Base-by-base conservation (phyloP, 108 stramenopile genomes). In the Cyclotella sp. region DNA sequence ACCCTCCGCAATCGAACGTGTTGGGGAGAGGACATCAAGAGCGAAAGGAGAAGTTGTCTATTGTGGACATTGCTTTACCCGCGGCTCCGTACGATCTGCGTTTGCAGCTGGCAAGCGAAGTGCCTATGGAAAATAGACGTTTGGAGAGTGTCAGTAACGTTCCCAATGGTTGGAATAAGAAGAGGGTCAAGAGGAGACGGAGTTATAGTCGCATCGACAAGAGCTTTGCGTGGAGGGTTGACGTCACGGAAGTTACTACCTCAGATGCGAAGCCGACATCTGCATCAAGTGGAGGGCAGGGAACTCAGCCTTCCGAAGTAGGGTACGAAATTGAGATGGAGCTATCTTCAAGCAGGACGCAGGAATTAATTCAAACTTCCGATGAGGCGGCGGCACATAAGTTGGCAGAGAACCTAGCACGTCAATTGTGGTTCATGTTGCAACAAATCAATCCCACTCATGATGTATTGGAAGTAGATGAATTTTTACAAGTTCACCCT, bases 281-380 rank as follows among this genome's bases (percentile, higher is more conserved):
- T 47, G 39, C 18, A 70, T 12, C 58, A 10, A 34, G 27, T 18
- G n/a, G n/a, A n/a, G n/a, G n/a, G n/a, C 22, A 46, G 14, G 51
- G n/a, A 34, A 46, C 66, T 51, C n/a, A 72, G 40, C 76, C 78
- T 22, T 22, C 79, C 11, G 46, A 72, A 27, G 86, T 95, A 15
- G 70, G 80, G 0, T 95, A 86, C 63, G 94, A 95, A 78, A 88
- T 95, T 54, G 94, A 95, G 83, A 86, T 91, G 87, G 94, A 95
- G 72, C 64, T 95, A 0, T 78, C 79, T 49, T 59, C 82, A 0
- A 9, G 65, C 11, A 84, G 76, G 29, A 82, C 93, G 49, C 72
- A 89, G 21, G 87, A 95, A 43, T 65, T 93, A 16, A 58, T 92
- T 46, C 87, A 88, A 42, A 86, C 87, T 49, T 64, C 76, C 28